Evolutionary conservation across 2,329 filamentous ascomycete genomes (phyloP).

Genomic region (Monilinia laxa): DNA sequence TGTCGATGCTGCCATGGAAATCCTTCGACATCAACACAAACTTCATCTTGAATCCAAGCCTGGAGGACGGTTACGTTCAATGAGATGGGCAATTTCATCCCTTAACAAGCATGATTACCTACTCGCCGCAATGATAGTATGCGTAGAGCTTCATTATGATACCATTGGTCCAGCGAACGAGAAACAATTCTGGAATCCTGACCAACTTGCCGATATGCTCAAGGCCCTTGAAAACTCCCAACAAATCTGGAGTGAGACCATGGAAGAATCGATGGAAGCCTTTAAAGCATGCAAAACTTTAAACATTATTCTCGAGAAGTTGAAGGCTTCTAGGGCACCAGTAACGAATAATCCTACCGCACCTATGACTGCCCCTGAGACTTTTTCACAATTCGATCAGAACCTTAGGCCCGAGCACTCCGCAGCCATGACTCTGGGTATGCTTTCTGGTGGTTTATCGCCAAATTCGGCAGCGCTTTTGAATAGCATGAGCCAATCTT

Average conservation of each 20-base stretch:
- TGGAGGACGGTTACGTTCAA: slow-evolving; percentile 67
- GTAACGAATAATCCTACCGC: slow-evolving; percentile 15
- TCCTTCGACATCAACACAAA: slow-evolving; percentile 74
- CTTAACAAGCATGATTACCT: slow-evolving; percentile 79
- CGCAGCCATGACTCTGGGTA: slow-evolving; percentile 69
- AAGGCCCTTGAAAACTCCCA: slow-evolving; percentile 68
- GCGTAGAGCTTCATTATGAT: slow-evolving; percentile 76
- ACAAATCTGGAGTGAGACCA: slow-evolving; percentile 76
- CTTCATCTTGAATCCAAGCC: slow-evolving; percentile 73
- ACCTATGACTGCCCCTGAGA: slow-evolving; percentile 33
- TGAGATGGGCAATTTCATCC: slow-evolving; percentile 77
- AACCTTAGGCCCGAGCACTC: slow-evolving; percentile 62
- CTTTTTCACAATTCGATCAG: slow-evolving; percentile 43
- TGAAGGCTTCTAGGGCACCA: slow-evolving; percentile 52
- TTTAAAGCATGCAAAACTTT: slow-evolving; percentile 81
- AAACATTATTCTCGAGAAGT: slow-evolving; percentile 80
- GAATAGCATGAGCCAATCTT: slow-evolving; percentile 41
- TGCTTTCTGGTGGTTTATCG: slow-evolving; percentile 61
- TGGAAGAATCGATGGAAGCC: slow-evolving; percentile 80
- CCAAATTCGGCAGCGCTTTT: slow-evolving; percentile 45
- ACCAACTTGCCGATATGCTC: slow-evolving; percentile 73
- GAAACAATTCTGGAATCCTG: slow-evolving; percentile 55
- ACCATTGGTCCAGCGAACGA: slow-evolving; percentile 48
- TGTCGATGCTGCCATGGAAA: slow-evolving; percentile 81
- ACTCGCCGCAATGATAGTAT: slow-evolving; percentile 80